A percentile compares a stretch with the other conserved stretches of the same genome.
These are phyloP conservation scores for Penicillium egyptiacum DNA, from an alignment of 495 filamentous ascomycete species.

Conservation along the genomic window DNA sequence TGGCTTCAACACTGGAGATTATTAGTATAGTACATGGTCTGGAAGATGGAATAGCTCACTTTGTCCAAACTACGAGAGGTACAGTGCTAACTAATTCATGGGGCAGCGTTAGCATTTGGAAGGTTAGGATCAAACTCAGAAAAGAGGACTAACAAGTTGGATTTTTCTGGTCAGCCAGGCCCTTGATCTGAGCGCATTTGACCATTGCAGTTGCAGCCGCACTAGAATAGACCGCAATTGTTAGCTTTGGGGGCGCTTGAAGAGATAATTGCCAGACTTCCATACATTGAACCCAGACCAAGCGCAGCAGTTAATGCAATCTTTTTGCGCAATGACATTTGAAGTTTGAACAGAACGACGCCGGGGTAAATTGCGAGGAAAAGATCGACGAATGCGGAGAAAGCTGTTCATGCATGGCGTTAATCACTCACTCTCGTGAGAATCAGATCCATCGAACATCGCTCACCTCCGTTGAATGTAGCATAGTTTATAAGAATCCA, in stretches of 20 bases:
- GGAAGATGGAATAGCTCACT: background rate
- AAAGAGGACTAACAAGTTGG: conserved; percentile 20
- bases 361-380: conserved; percentile 37
- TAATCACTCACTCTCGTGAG: background rate
- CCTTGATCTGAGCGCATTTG: conserved; percentile 26
- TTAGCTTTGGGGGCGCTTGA: background rate
- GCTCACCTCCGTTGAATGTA: conserved; percentile 27
- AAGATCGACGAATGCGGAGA: conserved; percentile 30
- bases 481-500: conserved; percentile 29
- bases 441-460: background rate
- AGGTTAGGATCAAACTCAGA: background rate
- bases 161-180: conserved; percentile 20
- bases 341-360: conserved; percentile 32
- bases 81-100: conserved; percentile 1
- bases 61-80: conserved; percentile 6
- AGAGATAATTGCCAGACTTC: background rate
- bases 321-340: conserved; percentile 39
- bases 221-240: conserved; percentile 7
- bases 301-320: conserved; percentile 34
- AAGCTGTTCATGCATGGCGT: conserved; percentile 6
- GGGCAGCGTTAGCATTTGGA: background rate
- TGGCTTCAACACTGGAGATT: conserved; percentile 25
- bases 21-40: background rate
- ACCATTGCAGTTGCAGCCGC: conserved; percentile 24
- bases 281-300: conserved; percentile 19